Base-by-base conservation (phyloP, 495 filamentous ascomycete species). In the Elaphomyces granulatus region DNA sequence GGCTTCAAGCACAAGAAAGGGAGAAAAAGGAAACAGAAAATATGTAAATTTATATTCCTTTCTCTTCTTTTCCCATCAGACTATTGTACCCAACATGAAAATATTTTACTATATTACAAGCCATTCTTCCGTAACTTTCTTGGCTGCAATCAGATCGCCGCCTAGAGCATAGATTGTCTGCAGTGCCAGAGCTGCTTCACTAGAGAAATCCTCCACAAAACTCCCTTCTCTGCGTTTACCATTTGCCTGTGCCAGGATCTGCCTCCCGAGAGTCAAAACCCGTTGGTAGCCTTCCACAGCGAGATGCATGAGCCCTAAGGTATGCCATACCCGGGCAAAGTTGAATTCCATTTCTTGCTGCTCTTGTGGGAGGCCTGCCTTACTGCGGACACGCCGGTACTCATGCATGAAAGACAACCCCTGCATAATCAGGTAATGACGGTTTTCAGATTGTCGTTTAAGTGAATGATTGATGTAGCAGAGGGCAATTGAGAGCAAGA, bases 311-410 rank as follows among this genome's bases (percentile, higher is more conserved):
- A 96, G 56, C 1, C 87, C 86, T 7, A 96, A 69, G 28, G 81
- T 63, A 49, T 93, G 83, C 57, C 80, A 94, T 2, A 80, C 71
- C 9, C 85, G 69, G 15, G 74, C 90, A 34, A 87, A 70, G 49
- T 98, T 96, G 58, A 81, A 96, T 43, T 94, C 81, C 15, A 86
- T 83, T 56, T 96, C 90, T 54, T 87, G 82, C 33, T 64, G 54
- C 49, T 78, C 70, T 31, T 64, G 54, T 33, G 35, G 41, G 3
- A 65, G 60, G 10, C 43, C 32, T 28, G 52, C 49, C 15, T 19
- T 38, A 17, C 16, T 36, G 1, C 63, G 60, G 8, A 60, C 78
- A 51, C 38, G 75, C 46, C 83, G 80, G 55, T 98, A 98, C 17
- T 76, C 65, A 34, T 76, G 70, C 37, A 95, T 57, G 49, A 96